Conservation (phyloP, 441 rosid genomes). For the Melastoma candidum region DNA sequence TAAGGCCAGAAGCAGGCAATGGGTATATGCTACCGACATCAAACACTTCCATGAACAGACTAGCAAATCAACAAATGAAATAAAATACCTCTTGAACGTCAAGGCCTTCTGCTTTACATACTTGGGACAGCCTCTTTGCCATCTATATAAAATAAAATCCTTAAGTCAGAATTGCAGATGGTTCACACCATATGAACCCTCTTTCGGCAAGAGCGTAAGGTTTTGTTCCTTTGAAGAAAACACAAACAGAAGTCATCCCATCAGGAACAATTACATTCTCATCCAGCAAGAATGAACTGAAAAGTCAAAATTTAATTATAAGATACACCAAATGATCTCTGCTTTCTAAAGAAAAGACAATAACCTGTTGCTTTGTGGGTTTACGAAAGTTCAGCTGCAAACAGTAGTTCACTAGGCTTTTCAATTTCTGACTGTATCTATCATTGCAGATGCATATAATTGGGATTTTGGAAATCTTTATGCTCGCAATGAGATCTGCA, state of each 20-base stretch:
- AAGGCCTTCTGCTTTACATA: slow-evolving; percentile 78
- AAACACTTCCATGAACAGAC: background rate
- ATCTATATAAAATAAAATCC: slow-evolving; percentile 38
- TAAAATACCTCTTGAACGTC: slow-evolving; percentile 57
- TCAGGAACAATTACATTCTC: too few species aligned
- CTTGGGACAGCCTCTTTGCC: slow-evolving; percentile 86
- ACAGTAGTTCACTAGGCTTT: slow-evolving; percentile 87
- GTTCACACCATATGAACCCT: background rate
- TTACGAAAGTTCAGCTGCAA: slow-evolving; percentile 70
- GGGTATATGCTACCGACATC: too few species aligned
- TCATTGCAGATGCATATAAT: slow-evolving; percentile 96
- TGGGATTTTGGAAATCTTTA: slow-evolving; percentile 85
- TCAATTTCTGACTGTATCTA: slow-evolving; percentile 92
- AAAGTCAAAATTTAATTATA: too few species aligned
- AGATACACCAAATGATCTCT: too few species aligned
- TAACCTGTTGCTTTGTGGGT: slow-evolving; percentile 96
- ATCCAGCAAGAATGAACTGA: too few species aligned
- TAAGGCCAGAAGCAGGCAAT: too few species aligned
- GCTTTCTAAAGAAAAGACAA: slow-evolving; percentile 1
- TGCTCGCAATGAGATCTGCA: slow-evolving; percentile 94
- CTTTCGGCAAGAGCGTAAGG: background rate
- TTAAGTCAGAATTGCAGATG: background rate
- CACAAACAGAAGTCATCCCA: too few species aligned
- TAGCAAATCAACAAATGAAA: background rate
- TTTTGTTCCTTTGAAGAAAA: too few species aligned